Evolutionary conservation across 352 stramenopile genomes (phyloP), one percentile per base, ranked within the genome.

Genomic region (Globisporangium viniferum): DNA sequence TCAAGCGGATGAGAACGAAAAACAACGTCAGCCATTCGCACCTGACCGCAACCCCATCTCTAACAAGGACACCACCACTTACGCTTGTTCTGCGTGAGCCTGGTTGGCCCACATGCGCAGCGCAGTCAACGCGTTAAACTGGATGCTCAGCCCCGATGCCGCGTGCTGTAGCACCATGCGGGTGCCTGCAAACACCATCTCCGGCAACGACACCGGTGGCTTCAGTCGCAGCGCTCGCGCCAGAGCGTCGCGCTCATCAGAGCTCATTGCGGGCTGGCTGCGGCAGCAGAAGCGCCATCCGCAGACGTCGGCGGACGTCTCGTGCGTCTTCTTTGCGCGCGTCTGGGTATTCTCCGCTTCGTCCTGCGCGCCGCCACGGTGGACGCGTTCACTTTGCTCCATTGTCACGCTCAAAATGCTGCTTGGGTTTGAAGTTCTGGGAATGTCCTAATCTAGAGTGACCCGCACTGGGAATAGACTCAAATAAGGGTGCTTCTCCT

Each of bases 151-250:
- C 4, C 71, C 59, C 27, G 68, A 73, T 0, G 57, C 62, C 29
- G 62, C 58, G 51, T 82, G 72, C 18, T 76, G 67, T 12, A 89
- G 61, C 22, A 62, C 15, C 44, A 89, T 35, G 9, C 22, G 61
- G 55, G 68, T 91, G 61, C 76, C 65, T 2, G 60, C 79, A 60
- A 89, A 91, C 48, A 89, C 72, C 65, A 89, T 82, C 60, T 91
- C 82, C 5, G 82, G 82, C 46, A 89, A 62, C 12, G 80, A 74
- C 31, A 88, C 75, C 46, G 66, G 71, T 14, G 75, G 59, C 0
- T 53, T 62, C 44, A 89, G 57, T 9, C 53, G 22, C 27, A 89
- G 79, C 55, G 59, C 59, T 7, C 71, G 53, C n/a, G 59, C 29
- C 60, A 91, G 62, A 31, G 56, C 24, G 33, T 73, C 62, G 8